Evolutionary conservation across 306 rosid species (phyloP), one percentile per base, ranked within the genome.

Genomic region (Trifolium dubium): DNA sequence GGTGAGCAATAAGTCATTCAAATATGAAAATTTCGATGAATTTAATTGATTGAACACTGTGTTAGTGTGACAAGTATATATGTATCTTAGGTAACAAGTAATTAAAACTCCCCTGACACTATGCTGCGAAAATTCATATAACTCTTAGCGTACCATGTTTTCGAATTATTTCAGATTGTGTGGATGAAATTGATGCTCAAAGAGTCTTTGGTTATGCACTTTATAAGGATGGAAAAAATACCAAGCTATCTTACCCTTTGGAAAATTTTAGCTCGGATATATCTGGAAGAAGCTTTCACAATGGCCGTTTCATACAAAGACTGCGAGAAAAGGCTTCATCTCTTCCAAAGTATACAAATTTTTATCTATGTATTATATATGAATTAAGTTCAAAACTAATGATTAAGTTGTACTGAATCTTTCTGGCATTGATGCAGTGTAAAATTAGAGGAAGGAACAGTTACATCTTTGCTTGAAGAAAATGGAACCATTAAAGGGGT

Each of bases 361-460:
- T 6, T 6, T 37, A 37, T 37, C 6, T 37, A 35, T 23, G 39
- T 6, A 37, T 6, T 37, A 37, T 37, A 37, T 37, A 37, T 37
- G 40, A 37, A 37, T 37, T 37, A 6, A 39, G 10, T 39, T 47
- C 39, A 39, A 8, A 5, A 60, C 30, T 28, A 23, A 10, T 30
- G 47, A 3, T 72, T 23, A 58, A 62, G 17, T 30, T 63, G 40
- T 18, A 60, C 8, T 1, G 41, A 78, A 31, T 31, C 56, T 43
- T 5, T 71, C 31, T 47, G 53, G 23, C 29, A 37, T 61, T 40
- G 73, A 10, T 74, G 68, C 85, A 93, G 96, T 88, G 94, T 93
- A 13, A 89, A 81, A 60, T 66, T 93, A 79, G 97, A 93, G 72
- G 91, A 93, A 85, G 98, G 97, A 62, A 84, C 94, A 9, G 97